phyloP scores from a whole-genome alignment of 768 basidiomycete genomes.

The Leccinum olivaceopallidum region DNA sequence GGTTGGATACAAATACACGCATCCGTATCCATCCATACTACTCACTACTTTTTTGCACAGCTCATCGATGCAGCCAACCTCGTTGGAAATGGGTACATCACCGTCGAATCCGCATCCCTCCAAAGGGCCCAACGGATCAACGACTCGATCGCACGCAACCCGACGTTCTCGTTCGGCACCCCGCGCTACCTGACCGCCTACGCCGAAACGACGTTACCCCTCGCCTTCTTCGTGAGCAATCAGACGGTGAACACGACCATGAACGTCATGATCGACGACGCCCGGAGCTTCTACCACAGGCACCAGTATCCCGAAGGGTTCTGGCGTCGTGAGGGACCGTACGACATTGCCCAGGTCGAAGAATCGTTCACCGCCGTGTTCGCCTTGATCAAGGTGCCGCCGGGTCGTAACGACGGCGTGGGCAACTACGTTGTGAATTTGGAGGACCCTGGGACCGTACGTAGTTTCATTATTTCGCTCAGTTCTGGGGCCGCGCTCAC shows the following conservation, averaged over 20 bases:
- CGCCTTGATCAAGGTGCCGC: constrained; percentile 3
- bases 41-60: constrained; percentile 2
- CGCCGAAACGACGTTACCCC: constrained; percentile 23
- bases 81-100: constrained; percentile 21
- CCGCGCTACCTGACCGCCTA: constrained; percentile 24
- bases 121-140: constrained; percentile 24
- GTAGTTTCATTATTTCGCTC: constrained; percentile 1
- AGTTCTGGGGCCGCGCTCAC: too few relatives aligned
- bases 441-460: constrained; percentile 14
- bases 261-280: constrained; percentile 14
- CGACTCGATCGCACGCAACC: constrained; percentile 28
- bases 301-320: constrained; percentile 22
- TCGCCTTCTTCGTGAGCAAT: constrained; percentile 28
- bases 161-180: constrained; percentile 22
- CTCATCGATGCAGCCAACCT: constrained; percentile 19
- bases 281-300: constrained; percentile 18
- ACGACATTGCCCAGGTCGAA: constrained; percentile 2
- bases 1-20: neutral
- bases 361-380: constrained; percentile 2
- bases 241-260: constrained; percentile 22
- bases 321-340: constrained; percentile 20
- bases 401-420: constrained; percentile 22
- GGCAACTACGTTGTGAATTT: constrained; percentile 17
- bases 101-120: constrained; percentile 23
- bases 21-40: neutral